Conservation (phyloP, 1,284 basidiomycete species). For the Microbotryomycetes sp. region DNA sequence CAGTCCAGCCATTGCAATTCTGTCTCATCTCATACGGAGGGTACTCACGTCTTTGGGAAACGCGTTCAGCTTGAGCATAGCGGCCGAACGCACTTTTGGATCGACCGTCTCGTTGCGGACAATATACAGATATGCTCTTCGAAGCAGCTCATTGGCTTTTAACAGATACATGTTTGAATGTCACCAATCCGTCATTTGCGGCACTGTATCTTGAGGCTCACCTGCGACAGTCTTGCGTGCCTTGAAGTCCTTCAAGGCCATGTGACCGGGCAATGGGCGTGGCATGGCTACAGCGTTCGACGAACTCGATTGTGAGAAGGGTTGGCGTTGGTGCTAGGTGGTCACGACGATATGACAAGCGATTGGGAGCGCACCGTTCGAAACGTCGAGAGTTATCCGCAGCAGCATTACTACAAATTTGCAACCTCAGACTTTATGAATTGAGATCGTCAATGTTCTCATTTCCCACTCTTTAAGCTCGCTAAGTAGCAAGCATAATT, state of each 20-base stretch:
- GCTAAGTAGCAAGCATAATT: too few relatives aligned
- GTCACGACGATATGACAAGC: too few relatives aligned
- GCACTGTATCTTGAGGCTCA: background rate
- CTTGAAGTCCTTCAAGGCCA: slow-evolving; percentile 32
- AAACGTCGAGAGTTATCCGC: too few relatives aligned
- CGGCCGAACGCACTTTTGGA: slow-evolving; percentile 27
- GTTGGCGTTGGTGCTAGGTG: too few relatives aligned
- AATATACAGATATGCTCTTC: slow-evolving; percentile 31
- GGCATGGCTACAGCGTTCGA: too few relatives aligned
- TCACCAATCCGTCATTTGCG: background rate
- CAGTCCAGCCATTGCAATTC: background rate
- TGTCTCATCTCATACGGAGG: background rate
- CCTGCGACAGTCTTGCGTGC: slow-evolving; percentile 30
- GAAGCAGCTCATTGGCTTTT: slow-evolving; percentile 29
- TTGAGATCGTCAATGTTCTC: too few relatives aligned
- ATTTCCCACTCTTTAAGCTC: too few relatives aligned
- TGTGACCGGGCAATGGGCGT: slow-evolving; percentile 29
- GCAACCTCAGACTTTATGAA: too few relatives aligned
- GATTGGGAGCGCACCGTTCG: too few relatives aligned
- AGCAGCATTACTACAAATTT: too few relatives aligned
- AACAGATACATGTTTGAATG: background rate
- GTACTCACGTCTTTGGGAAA: slow-evolving; percentile 20
- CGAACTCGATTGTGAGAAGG: too few relatives aligned
- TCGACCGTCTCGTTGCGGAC: slow-evolving; percentile 31
- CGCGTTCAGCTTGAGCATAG: slow-evolving; percentile 34